Percentiles rank a stretch among this genome's conserved stretches.
phyloP scores from a whole-genome alignment of 306 rosid genomes.

The Ormosia semicastrata region DNA sequence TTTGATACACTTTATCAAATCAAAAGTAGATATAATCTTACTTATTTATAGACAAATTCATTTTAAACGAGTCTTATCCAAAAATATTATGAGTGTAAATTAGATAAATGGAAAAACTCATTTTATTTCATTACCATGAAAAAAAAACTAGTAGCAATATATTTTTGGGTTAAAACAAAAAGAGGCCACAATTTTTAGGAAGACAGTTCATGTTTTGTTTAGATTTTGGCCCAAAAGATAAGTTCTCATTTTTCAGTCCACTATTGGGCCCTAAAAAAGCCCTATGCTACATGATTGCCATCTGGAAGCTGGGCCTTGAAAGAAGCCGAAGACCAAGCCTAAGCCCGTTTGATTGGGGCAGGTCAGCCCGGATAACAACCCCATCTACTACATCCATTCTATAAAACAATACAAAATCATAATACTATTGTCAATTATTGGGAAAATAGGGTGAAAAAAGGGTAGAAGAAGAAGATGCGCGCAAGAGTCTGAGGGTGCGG shows the following conservation, averaged over 20 bases:
- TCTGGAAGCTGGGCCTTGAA: not conserved
- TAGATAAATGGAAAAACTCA: not conserved
- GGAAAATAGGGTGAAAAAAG: not conserved
- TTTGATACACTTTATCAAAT: no score
- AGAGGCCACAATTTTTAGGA: not conserved
- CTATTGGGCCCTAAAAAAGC: not conserved
- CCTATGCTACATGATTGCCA: not conserved
- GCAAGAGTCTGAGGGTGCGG: not conserved
- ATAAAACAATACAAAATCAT: not conserved
- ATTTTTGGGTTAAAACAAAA: not conserved
- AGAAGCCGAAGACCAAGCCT: not conserved
- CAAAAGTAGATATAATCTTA: no score
- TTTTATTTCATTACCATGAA: not conserved
- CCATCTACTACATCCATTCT: not conserved
- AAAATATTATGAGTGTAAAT: no score
- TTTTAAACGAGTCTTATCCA: no score
- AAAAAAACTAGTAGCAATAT: not conserved
- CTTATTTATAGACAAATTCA: no score
- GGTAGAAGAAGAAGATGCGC: not conserved
- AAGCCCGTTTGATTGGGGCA: not conserved
- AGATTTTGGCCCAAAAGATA: not conserved
- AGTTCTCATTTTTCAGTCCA: no score
- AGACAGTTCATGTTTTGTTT: not conserved
- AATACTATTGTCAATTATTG: slow-evolving; percentile 20
- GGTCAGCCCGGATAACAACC: not conserved